phyloP scores from a whole-genome alignment of 306 rosid species.

The Comarum palustre region DNA sequence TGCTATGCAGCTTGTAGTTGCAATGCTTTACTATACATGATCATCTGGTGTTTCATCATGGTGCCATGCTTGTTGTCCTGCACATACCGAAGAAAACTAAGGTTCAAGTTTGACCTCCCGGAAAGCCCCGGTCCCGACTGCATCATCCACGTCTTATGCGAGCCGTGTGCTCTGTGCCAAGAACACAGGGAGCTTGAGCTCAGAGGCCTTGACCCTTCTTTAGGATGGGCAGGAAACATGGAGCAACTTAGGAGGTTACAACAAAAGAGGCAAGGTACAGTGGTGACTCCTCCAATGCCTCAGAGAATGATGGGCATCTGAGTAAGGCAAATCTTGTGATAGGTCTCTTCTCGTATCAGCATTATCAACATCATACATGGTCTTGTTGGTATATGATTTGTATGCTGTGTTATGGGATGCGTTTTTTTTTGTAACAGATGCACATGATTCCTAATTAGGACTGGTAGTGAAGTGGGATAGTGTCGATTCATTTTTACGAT shows the following conservation, averaged over 20 bases:
- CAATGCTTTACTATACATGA: conserved; percentile 2
- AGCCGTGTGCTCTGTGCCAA: conserved; percentile 32
- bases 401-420: not conserved
- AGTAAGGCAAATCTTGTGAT: not conserved
- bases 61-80: conserved; percentile 29
- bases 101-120: conserved; percentile 19
- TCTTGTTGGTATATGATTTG: not conserved
- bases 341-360: not conserved
- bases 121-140: conserved; percentile 31
- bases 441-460: not conserved
- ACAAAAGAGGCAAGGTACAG: conserved; percentile 10
- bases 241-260: conserved; percentile 3
- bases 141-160: conserved; percentile 27
- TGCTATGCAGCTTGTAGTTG: not conserved
- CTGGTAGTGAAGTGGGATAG: conserved; percentile 5
- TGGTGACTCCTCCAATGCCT: conserved; percentile 12
- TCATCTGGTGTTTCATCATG: not conserved
- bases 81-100: conserved; percentile 23
- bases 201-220: conserved; percentile 31
- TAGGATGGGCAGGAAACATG: conserved; percentile 33
- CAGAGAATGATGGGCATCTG: conserved; percentile 19
- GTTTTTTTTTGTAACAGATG: not conserved
- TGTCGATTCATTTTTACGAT: not conserved
- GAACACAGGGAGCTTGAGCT: conserved; percentile 30
- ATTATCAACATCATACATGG: not conserved